Evolutionary conservation across 306 rosid genomes (phyloP).

Genomic region (Elaeagnus macrophylla): DNA sequence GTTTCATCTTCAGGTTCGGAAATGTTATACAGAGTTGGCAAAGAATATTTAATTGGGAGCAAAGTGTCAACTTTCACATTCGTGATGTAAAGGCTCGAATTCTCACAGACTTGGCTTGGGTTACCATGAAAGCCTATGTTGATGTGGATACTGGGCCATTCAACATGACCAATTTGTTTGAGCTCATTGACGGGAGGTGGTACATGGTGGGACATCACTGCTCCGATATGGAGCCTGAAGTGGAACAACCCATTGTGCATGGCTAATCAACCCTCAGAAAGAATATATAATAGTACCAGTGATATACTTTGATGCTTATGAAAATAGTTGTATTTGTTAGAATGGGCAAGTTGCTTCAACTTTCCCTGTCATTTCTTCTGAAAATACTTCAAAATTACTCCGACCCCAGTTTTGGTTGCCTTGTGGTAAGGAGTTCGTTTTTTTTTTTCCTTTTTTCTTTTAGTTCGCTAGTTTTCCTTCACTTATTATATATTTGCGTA

Average conservation of each 20-base stretch:
- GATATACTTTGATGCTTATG: slow-evolving; percentile 31
- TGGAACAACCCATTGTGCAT: slow-evolving; percentile 57
- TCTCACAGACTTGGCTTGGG: slow-evolving; percentile 90
- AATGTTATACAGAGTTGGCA: slow-evolving; percentile 89
- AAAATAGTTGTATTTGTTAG: slow-evolving; percentile 36
- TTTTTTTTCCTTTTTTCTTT: not conserved
- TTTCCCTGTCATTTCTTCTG: slow-evolving; percentile 29
- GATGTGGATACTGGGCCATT: slow-evolving; percentile 81
- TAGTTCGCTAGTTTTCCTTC: not conserved
- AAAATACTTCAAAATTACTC: slow-evolving; percentile 29
- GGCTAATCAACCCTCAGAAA: slow-evolving; percentile 32
- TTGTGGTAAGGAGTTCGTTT: slow-evolving; percentile 14
- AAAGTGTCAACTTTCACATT: slow-evolving; percentile 73
- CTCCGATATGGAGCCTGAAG: slow-evolving; percentile 69
- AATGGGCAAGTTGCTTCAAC: slow-evolving; percentile 48
- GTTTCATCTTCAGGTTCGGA: slow-evolving; percentile 45
- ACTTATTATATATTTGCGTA: too few relatives aligned
- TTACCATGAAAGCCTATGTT: slow-evolving; percentile 73
- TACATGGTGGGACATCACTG: slow-evolving; percentile 94
- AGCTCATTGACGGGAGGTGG: slow-evolving; percentile 78
- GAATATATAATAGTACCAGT: slow-evolving; percentile 25
- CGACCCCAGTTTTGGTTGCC: slow-evolving; percentile 47
- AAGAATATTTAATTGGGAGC: slow-evolving; percentile 78
- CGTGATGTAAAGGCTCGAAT: slow-evolving; percentile 84
- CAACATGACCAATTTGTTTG: slow-evolving; percentile 68